Base-by-base conservation (phyloP, 345 rosid genomes). In the Murraya koenigii region DNA sequence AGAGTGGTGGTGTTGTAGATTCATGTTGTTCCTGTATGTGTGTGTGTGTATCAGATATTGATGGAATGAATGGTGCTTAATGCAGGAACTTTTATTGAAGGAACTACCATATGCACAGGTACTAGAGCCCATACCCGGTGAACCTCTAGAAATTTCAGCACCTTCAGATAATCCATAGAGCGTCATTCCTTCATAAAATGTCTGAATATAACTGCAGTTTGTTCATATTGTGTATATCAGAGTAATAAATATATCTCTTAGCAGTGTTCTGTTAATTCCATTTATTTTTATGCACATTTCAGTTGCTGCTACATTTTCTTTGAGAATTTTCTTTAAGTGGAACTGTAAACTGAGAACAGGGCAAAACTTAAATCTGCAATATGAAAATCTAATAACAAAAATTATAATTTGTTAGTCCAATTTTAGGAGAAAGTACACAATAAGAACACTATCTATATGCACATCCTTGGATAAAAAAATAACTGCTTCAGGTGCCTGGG, bases 91-190 rank as follows among this genome's bases (percentile, higher is more conserved):
- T 63, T 80, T 93, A 80, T 85, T 86, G 3, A 89, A 79, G 83
- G 93, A 91, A 78, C 69, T 92, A 39, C 94, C 98, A 47, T 83
- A 83, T 69, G 90, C 95, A 77, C 85, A 79, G 80, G 89, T 90
- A 36, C 81, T 90, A 75, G 97, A 89, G 80, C 94, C 95, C 39
- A 83, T 73, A 11, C 91, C 94, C 44, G 99, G 98, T 7, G 88
- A 85, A 19, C 89, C 99, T 5, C 76, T 95, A 22, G 88, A 85
- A 82, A 79, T 93, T 75, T 77, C 83, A 44, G 77, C 82, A 60
- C 77, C 88, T 75, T 81, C 60, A 83, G 56, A 33, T 72, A 62
- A 8, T 66, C 6, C 7, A 15, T 75, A 54, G 75, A 22, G 17
- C 47, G 1, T 64, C 49, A 23, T 64, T 69, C 22, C 55, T 33